These are phyloP conservation scores for Torulaspora gathmanii DNA, from an alignment of 805 yeast genomes.

Conservation along the genomic window DNA sequence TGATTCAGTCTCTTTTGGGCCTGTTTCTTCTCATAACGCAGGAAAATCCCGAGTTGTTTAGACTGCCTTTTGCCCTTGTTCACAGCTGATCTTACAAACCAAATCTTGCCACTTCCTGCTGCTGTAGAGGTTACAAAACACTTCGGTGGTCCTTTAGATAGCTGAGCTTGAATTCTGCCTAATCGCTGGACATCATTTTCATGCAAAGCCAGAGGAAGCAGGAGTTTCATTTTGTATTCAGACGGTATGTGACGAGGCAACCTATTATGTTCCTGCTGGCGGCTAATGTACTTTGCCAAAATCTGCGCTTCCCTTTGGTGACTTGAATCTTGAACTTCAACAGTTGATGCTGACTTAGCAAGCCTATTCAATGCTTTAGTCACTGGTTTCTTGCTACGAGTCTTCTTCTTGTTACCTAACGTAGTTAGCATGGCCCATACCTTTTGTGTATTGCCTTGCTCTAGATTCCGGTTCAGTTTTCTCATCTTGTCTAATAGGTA, in stretches of 20 bases:
- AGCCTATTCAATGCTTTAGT: conserved; percentile 1
- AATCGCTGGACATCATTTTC: conserved; percentile 18
- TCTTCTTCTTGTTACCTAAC: conserved; percentile 8
- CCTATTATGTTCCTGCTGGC: conserved; percentile 10
- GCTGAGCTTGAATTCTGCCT: conserved; percentile 17
- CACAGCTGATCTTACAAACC: conserved; percentile 32
- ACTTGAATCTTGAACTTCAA: conserved; percentile 7
- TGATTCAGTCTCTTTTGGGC: conserved; percentile 24
- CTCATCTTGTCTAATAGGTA: conserved; percentile 15
- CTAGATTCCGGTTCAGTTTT: conserved; percentile 15
- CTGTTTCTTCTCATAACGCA: conserved; percentile 20
- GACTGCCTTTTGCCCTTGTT: conserved; percentile 31
- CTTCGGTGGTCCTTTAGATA: conserved; percentile 29
- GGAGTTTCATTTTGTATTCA: conserved; percentile 16
- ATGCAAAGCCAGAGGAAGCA: conserved; percentile 31
- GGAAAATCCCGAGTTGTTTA: conserved; percentile 19
- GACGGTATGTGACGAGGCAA: conserved; percentile 18
- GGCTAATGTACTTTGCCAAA: conserved; percentile 18
- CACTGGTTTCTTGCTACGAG: conserved; percentile 4
- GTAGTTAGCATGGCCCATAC: conserved; percentile 13
- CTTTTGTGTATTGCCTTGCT: conserved; percentile 5
- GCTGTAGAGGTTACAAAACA: conserved; percentile 22
- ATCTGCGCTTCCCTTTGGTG: conserved; percentile 15
- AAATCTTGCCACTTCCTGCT: conserved; percentile 26
- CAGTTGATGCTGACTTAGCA: not conserved